Percentiles rank a stretch among this genome's conserved stretches.
phyloP scores from a whole-genome alignment of 306 rosid species.

The Clitoria ternatea region DNA sequence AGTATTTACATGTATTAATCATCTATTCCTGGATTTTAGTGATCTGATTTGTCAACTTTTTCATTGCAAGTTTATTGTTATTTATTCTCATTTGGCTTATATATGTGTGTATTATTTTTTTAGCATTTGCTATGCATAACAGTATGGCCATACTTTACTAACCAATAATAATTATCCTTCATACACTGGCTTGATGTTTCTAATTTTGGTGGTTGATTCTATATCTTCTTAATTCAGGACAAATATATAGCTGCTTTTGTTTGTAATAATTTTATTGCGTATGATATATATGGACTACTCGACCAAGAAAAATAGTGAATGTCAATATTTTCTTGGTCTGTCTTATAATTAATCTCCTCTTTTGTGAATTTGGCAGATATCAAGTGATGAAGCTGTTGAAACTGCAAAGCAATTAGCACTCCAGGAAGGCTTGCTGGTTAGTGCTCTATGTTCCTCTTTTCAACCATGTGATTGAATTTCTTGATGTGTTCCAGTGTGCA shows the following conservation, averaged over 20 bases:
- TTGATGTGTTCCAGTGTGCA: background rate
- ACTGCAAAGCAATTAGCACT: slow-evolving; percentile 92
- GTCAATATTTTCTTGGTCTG: slow-evolving; percentile 3
- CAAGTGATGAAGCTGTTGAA: slow-evolving; percentile 91
- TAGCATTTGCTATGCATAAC: background rate
- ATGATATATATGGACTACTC: background rate
- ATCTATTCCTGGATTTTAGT: background rate
- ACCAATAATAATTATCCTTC: slow-evolving; percentile 5
- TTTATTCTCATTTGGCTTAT: background rate
- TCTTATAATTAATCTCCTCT: slow-evolving; percentile 12
- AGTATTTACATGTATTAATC: background rate
- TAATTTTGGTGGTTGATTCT: background rate
- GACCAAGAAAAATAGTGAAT: slow-evolving; percentile 2
- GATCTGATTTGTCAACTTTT: slow-evolving; percentile 8
- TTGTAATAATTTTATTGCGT: background rate
- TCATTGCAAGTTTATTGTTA: background rate
- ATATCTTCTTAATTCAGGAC: background rate
- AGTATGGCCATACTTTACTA: slow-evolving; percentile 3
- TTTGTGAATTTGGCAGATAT: slow-evolving; percentile 59
- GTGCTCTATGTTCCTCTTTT: slow-evolving; percentile 27
- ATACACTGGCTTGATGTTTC: background rate
- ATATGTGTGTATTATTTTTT: background rate
- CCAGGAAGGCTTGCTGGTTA: slow-evolving; percentile 96
- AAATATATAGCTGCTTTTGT: background rate
- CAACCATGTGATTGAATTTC: slow-evolving; percentile 9